Evolutionary conservation across 2,329 filamentous ascomycete genomes (phyloP).

Genomic region (Metarhizium robertsii): DNA sequence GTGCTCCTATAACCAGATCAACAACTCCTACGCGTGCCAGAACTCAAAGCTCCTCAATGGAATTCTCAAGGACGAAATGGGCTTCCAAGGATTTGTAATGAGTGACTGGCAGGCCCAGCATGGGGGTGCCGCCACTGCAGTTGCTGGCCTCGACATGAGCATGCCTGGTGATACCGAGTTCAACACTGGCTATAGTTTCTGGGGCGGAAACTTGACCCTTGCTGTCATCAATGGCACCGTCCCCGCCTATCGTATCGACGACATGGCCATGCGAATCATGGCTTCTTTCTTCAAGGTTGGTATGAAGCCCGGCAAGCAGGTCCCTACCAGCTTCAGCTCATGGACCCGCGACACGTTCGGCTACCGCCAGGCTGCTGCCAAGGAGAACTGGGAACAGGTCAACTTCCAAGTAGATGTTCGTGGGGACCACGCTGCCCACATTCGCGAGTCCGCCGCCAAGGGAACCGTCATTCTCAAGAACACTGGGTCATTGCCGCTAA

Average conservation of each 20-base stretch:
- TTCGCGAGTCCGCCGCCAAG: conserved; percentile 68
- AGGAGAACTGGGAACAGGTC: conserved; percentile 55
- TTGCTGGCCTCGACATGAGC: conserved; percentile 74
- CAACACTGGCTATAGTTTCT: conserved; percentile 62
- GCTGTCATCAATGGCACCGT: conserved; percentile 84
- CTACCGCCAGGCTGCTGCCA: conserved; percentile 53
- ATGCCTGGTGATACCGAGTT: conserved; percentile 82
- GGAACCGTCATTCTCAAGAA: conserved; percentile 91
- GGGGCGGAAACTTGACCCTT: conserved; percentile 80
- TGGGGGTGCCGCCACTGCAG: conserved; percentile 53
- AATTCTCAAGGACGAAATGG: conserved; percentile 68
- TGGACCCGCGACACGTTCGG: conserved; percentile 75
- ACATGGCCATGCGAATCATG: conserved; percentile 84
- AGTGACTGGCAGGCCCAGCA: conserved; percentile 76
- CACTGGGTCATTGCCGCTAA: conserved; percentile 63
- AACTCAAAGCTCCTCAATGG: conserved; percentile 70
- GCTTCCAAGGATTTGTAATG: conserved; percentile 74
- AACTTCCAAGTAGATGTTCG: conserved; percentile 83
- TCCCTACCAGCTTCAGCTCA: conserved; percentile 71
- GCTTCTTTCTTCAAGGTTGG: conserved; percentile 60
- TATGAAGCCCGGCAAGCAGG: conserved; percentile 35
- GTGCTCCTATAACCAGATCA: conserved; percentile 69
- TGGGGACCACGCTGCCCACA: conserved; percentile 59
- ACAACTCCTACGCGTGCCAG: conserved; percentile 73
- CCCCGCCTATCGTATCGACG: conserved; percentile 78